A percentile compares a stretch with the other conserved stretches of the same genome.
These are phyloP conservation scores for Zygotorulaspora chibaensis DNA, from an alignment of 805 yeast species.

Conservation along the genomic window DNA sequence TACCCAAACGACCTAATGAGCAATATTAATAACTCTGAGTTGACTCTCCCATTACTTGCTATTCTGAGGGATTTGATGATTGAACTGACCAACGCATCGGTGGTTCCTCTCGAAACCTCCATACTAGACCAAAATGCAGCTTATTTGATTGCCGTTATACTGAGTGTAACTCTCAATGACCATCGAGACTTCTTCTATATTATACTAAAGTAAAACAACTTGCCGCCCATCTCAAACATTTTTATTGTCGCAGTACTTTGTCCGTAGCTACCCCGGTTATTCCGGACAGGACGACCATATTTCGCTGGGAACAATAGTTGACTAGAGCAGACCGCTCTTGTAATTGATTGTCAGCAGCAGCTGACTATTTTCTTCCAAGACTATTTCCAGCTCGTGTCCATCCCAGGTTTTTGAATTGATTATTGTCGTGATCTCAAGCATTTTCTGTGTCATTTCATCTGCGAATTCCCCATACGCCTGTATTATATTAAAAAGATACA, in stretches of 20 bases:
- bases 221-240: too few relatives aligned
- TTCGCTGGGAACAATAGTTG: too few relatives aligned
- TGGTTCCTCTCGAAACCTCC: not conserved
- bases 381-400: slow-evolving; percentile 6
- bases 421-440: slow-evolving; percentile 7
- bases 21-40: not conserved
- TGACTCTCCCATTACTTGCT: not conserved
- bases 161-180: too few relatives aligned
- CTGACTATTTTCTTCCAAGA: slow-evolving; percentile 8
- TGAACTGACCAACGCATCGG: slow-evolving; percentile 8
- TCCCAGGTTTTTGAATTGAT: slow-evolving; percentile 7
- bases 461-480: slow-evolving; percentile 12
- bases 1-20: not conserved
- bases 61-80: slow-evolving; percentile 4
- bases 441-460: slow-evolving; percentile 9
- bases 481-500: slow-evolving; percentile 8
- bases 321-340: not conserved
- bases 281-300: too few relatives aligned
- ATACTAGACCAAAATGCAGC: too few relatives aligned
- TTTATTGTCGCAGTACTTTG: too few relatives aligned
- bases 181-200: too few relatives aligned
- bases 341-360: slow-evolving; percentile 8
- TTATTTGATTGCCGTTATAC: too few relatives aligned
- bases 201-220: too few relatives aligned
- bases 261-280: too few relatives aligned